These are phyloP conservation scores for Diutina scorzettiae DNA, from an alignment of 1,139 yeast species.

Conservation along the genomic window DNA sequence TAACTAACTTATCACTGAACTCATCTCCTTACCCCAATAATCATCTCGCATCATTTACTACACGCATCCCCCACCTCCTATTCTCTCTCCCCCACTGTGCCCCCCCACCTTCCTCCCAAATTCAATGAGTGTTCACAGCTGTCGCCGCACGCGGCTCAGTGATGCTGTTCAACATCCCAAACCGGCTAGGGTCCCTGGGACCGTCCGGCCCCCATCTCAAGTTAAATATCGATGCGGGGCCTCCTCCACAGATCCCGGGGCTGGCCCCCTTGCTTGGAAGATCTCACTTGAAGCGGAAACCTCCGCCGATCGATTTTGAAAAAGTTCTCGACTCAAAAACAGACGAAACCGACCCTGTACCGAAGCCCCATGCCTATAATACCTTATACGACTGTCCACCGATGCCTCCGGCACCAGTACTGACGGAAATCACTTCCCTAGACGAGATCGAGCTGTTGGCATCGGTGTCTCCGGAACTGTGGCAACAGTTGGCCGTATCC, in stretches of 20 bases:
- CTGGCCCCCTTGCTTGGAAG: too few species aligned
- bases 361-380: slow-evolving; percentile 4
- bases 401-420: neutral
- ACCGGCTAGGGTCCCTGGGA: neutral
- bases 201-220: neutral
- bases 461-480: slow-evolving; percentile 58
- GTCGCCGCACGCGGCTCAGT: neutral
- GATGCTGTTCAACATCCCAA: slow-evolving; percentile 5
- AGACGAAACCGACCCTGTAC: slow-evolving; percentile 1
- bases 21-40: too few species aligned
- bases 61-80: too few species aligned
- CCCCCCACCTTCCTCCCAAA: neutral
- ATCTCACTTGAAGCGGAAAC: neutral
- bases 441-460: neutral
- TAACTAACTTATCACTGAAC: too few species aligned
- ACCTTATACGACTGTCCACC: slow-evolving; percentile 4
- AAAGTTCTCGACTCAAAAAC: neutral
- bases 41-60: too few species aligned
- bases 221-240: neutral
- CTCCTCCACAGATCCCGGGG: slow-evolving; percentile 2
- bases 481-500: slow-evolving; percentile 54
- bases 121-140: neutral
- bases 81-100: neutral
- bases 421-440: neutral
- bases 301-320: slow-evolving; percentile 5